phyloP scores from a whole-genome alignment of 768 basidiomycete species.

The Boletus vinaceobasis region DNA sequence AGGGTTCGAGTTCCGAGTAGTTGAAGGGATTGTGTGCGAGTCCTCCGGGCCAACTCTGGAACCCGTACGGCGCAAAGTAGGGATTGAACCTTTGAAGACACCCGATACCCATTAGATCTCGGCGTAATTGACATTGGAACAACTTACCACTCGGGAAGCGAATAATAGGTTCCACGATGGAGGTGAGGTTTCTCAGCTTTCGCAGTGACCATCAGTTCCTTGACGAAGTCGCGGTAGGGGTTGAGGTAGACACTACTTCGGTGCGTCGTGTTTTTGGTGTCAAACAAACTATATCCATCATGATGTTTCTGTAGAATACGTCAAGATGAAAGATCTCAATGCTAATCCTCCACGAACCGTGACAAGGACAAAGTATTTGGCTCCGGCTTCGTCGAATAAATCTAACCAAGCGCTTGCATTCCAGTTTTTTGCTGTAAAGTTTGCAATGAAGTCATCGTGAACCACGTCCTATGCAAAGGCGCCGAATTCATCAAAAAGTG shows the following conservation, averaged over 20 bases:
- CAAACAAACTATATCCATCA: conserved; percentile 56
- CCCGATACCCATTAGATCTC: neutral
- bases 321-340: neutral
- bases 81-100: conserved; percentile 49
- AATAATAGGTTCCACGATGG: conserved; percentile 57
- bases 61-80: conserved; percentile 49
- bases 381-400: conserved; percentile 52
- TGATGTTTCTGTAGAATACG: conserved; percentile 49
- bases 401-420: conserved; percentile 54
- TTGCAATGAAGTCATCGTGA: conserved; percentile 58
- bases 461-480: conserved; percentile 35
- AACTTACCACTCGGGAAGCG: conserved; percentile 50
- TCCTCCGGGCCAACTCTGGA: conserved; percentile 49
- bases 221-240: conserved; percentile 49
- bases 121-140: neutral
- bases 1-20: conserved; percentile 45
- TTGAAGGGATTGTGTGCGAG: conserved; percentile 52
- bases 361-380: conserved; percentile 59
- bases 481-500: neutral
- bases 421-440: conserved; percentile 51
- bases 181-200: conserved; percentile 47
- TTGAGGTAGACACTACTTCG: conserved; percentile 47
- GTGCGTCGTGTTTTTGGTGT: conserved; percentile 51
- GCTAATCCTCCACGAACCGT: conserved; percentile 33
- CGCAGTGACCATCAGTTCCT: conserved; percentile 49